Base-by-base conservation (phyloP, 2,329 filamentous ascomycete genomes). In the Xylaria sp. region DNA sequence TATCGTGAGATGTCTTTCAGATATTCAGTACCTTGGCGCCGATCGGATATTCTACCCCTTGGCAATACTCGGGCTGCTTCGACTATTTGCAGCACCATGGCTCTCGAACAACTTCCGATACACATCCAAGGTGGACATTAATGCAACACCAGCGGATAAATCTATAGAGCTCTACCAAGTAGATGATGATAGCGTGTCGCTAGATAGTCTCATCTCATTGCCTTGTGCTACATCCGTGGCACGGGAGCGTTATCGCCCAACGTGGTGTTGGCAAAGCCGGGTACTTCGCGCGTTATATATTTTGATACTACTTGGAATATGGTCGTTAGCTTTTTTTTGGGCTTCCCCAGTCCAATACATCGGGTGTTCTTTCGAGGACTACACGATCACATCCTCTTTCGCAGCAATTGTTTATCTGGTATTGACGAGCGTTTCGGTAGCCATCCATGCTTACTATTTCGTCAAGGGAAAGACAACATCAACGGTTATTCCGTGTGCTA, bases 401-500 rank as follows among this genome's bases (percentile, higher is more conserved):
- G 19, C 35, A 15, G 33, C 49, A 25, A 31, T 51, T 17, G 51
- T 67, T 69, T 33, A 71, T 70, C 49, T 71, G 38, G 59, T 70
- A 3, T 17, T 70, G 1, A 62, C 55, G 12, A 47, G 58, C 4
- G 60, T 67, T 0, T 28, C 66, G 23, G 12, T 63, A 2, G 57
- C 63, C 6, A 63, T 42, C 46, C 50, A 43, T 5, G 25, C 45
- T 0, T 69, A 61, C 38, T 74, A 72, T 47, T 66, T 72, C 45
- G 8, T 33, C 57, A 67, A 61, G 7, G 35, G 35, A 3, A 57
- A 58, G 1, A 67, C 54, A 1, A 69, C 69, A 2, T 54, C 51
- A 8, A 72, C 70, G 0, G 63, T 74, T 14, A 67, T 75, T 9
- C 73, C 72, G 2, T 75, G 71, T 55, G 63, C 70, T 14, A 40